Evolutionary conservation across 1,139 yeast genomes (phyloP), one percentile per base, ranked within the genome.

Genomic region (Torulaspora globosa): DNA sequence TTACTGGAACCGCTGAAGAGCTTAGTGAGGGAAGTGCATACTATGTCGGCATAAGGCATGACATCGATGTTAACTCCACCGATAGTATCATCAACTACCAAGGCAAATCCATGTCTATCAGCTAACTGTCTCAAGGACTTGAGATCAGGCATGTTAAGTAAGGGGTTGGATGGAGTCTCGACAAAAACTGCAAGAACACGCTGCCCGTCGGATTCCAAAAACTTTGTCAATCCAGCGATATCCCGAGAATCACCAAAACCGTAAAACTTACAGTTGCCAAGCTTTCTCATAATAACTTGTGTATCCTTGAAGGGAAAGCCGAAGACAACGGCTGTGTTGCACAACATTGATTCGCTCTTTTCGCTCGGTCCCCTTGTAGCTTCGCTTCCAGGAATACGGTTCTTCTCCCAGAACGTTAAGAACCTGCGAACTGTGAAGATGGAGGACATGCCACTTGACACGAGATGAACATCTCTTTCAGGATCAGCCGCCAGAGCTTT

Each of bases 301-400:
- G 96, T 88, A 62, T 89, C 96, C 33, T 86, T 92, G 64, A 89
- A 89, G 8, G 96, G 96, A 66, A 89, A 89, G 0, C 96, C 96
- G 67, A 83, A 88, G 61, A 95, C 84, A 1, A 86, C 90, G 0
- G 89, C 48, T 3, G 54, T 50, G 18, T 44, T 28, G 18, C 48
- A 43, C 15, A 32, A 16, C 6, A 23, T 12, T 26, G 12, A 5
- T 9, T 30, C 16, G 11, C 15, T 28, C 11, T 23, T 33, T 18
- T 12, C 32, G 23, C 24, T 19, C 10, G 27, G 32, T 10, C 36
- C 38, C 4, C 7, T n/a, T 16, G 36, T 19, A 19, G 21, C 21
- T 19, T 19, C 21, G 5, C 5, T n/a, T n/a, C n/a, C 30, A 12
- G 27, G 23, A 15, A 39, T 28, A 26, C 78, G 65, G 84, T 84